Evolutionary conservation across 495 filamentous ascomycete species (phyloP).

Genomic region (Chaetomium fimeti): DNA sequence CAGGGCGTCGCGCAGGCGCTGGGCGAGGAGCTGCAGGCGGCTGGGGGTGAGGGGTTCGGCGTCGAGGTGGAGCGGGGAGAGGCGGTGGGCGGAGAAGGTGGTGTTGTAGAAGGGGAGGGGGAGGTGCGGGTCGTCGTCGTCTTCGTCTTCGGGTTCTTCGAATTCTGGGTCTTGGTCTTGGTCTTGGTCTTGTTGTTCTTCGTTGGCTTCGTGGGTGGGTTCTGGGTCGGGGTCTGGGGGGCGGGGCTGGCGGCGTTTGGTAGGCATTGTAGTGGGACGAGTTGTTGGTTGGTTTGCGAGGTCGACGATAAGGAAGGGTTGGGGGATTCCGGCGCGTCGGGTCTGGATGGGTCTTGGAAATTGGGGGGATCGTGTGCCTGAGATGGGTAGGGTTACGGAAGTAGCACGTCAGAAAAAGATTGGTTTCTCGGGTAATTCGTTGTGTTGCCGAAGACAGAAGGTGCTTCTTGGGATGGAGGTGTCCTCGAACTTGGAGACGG

Average conservation of each 20-base stretch:
- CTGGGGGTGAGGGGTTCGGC: constrained; percentile 25
- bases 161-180: not conserved
- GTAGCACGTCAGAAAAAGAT: not conserved
- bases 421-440: not conserved
- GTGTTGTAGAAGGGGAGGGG: constrained; percentile 47
- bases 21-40: constrained; percentile 38
- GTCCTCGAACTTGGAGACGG: not conserved
- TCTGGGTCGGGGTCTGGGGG: not conserved
- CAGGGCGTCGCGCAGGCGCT: constrained; percentile 43
- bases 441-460: not conserved
- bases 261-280: constrained; percentile 9
- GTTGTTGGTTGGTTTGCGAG: not conserved
- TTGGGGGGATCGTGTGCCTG: not conserved
- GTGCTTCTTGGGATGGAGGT: not conserved
- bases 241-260: constrained; percentile 4
- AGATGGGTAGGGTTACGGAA: not conserved
- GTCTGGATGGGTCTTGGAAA: not conserved
- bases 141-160: not conserved
- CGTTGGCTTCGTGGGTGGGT: not conserved
- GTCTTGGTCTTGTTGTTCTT: not conserved
- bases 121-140: not conserved
- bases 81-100: constrained; percentile 49
- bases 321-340: not conserved
- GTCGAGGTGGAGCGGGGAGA: constrained; percentile 46
- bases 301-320: not conserved